Evolutionary conservation across 2,329 filamentous ascomycete species (phyloP).

Genomic region (Talaromyces sp.): DNA sequence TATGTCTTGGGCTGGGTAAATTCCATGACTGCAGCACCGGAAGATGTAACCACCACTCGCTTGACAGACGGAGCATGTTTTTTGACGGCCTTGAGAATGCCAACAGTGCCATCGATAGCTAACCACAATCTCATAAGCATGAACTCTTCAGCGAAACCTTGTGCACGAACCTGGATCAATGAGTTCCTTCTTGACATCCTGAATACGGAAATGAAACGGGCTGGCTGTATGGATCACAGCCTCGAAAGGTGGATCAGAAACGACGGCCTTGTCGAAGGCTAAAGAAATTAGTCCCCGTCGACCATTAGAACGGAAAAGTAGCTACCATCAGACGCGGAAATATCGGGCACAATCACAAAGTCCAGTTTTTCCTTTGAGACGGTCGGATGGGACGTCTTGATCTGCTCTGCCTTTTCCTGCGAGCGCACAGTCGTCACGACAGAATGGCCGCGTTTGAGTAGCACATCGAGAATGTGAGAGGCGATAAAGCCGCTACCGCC

Average conservation of each 20-base stretch:
- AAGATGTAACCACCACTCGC: constrained; percentile 65
- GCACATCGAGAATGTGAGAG: constrained; percentile 55
- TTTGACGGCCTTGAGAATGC: constrained; percentile 57
- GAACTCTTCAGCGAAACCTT: not conserved
- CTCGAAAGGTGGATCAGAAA: constrained; percentile 61
- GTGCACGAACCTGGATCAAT: constrained; percentile 20
- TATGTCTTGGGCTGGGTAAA: constrained; percentile 13
- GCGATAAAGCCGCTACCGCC: constrained; percentile 61
- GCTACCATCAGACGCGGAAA: constrained; percentile 47
- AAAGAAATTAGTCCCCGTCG: constrained; percentile 27
- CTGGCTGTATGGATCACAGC: constrained; percentile 68
- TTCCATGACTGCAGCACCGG: constrained; percentile 55
- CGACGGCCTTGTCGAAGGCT: constrained; percentile 62
- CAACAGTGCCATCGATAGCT: constrained; percentile 58
- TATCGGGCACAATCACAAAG: constrained; percentile 65
- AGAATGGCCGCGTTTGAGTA: constrained; percentile 42
- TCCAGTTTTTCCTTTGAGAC: constrained; percentile 52
- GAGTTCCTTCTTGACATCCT: constrained; percentile 22
- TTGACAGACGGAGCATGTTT: constrained; percentile 60
- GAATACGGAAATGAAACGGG: constrained; percentile 66
- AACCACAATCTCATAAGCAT: constrained; percentile 21
- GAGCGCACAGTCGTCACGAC: constrained; percentile 60
- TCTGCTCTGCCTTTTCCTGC: constrained; percentile 56
- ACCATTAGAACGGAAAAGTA: not conserved
- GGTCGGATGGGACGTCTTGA: constrained; percentile 49